These are phyloP conservation scores for Lachancea thermotolerans DNA, from an alignment of 805 yeast species.

Conservation along the genomic window DNA sequence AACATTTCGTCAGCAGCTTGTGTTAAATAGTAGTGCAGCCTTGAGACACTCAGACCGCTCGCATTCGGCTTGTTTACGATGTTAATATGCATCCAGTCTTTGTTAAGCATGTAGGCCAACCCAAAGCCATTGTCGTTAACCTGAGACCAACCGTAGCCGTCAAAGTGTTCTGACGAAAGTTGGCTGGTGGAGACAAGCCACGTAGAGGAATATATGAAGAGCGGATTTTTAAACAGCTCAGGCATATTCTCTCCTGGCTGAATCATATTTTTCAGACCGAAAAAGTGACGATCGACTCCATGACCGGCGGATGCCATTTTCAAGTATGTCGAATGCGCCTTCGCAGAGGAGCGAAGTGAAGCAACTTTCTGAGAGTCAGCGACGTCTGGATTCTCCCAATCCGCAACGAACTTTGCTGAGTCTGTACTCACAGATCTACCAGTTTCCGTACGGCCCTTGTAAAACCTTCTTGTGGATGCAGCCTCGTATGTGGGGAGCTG, in stretches of 20 bases:
- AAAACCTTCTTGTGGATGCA: slow-evolving; percentile 86
- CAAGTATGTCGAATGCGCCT: slow-evolving; percentile 68
- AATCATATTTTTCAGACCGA: slow-evolving; percentile 76
- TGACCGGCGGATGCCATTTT: slow-evolving; percentile 73
- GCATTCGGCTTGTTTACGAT: slow-evolving; percentile 53
- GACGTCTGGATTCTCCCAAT: slow-evolving; percentile 53
- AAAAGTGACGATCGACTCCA: slow-evolving; percentile 91
- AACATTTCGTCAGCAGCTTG: slow-evolving; percentile 79
- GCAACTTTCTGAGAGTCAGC: slow-evolving; percentile 50
- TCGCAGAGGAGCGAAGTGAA: slow-evolving; percentile 65
- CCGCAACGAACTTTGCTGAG: slow-evolving; percentile 60
- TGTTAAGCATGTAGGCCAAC: slow-evolving; percentile 85
- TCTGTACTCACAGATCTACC: slow-evolving; percentile 78
- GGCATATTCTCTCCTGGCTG: slow-evolving; percentile 53
- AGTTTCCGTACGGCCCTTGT: slow-evolving; percentile 90
- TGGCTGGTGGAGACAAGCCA: slow-evolving; percentile 92
- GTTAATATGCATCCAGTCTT: slow-evolving; percentile 78
- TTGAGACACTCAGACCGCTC: slow-evolving; percentile 23
- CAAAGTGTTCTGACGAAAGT: slow-evolving; percentile 74
- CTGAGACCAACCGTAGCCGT: slow-evolving; percentile 94
- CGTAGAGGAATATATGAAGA: slow-evolving; percentile 65
- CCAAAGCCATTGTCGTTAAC: slow-evolving; percentile 93
- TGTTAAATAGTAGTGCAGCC: slow-evolving; percentile 59
- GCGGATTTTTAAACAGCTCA: slow-evolving; percentile 65
- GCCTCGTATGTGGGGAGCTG: slow-evolving; percentile 91